These are phyloP conservation scores for Curvularia sp. DNA, from an alignment of 2,329 filamentous ascomycete species.

Conservation along the genomic window DNA sequence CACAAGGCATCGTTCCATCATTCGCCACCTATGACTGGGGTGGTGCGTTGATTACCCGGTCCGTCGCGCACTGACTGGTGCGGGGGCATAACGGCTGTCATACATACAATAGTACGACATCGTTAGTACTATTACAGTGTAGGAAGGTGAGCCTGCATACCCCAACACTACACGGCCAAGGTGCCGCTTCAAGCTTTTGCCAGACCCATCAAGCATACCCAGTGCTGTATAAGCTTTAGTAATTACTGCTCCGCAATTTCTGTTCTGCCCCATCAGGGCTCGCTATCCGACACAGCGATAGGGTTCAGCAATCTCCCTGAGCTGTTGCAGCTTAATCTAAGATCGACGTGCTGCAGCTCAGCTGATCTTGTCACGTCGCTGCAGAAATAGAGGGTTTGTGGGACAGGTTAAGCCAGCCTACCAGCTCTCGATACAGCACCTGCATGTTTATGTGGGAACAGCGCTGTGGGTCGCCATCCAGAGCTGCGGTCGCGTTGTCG, in stretches of 20 bases:
- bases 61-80: background rate
- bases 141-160: conserved; percentile 9
- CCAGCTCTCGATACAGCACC: background rate
- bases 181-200: conserved; percentile 13
- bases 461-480: background rate
- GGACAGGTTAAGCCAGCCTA: background rate
- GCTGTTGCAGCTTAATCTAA: background rate
- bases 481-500: background rate
- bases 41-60: background rate
- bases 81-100: background rate
- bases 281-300: background rate
- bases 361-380: background rate
- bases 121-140: background rate
- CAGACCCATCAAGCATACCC: conserved; percentile 7
- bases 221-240: conserved; percentile 10
- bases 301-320: background rate
- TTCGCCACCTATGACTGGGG: background rate
- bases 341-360: background rate
- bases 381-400: background rate
- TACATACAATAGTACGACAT: background rate
- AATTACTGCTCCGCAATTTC: background rate
- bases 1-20: background rate
- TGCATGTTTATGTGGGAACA: background rate
- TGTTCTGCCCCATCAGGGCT: background rate
- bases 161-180: background rate